These are phyloP conservation scores for Discostella pseudostelligera DNA, from an alignment of 108 stramenopile genomes.

Conservation along the genomic window DNA sequence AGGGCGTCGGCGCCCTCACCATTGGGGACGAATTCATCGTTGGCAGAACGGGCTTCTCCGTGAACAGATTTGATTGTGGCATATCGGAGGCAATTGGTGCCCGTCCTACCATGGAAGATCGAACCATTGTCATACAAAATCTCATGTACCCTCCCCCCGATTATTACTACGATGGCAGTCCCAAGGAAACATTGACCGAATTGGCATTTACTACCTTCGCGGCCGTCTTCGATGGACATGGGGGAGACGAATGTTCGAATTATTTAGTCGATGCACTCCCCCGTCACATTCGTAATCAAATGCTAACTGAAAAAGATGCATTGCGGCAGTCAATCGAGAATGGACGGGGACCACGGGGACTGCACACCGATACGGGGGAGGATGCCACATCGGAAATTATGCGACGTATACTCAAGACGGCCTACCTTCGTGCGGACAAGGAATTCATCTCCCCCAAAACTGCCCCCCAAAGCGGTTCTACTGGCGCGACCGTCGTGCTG, in stretches of 20 bases:
- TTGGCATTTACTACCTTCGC: slow-evolving; percentile 90
- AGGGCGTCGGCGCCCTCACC: slow-evolving; percentile 76
- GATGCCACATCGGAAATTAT: slow-evolving; percentile 88
- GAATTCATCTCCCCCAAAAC: slow-evolving; percentile 88
- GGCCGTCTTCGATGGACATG: slow-evolving; percentile 97
- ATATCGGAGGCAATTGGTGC: slow-evolving; percentile 93
- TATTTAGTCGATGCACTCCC: slow-evolving; percentile 88
- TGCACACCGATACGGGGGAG: slow-evolving; percentile 74
- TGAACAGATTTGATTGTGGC: slow-evolving; percentile 97
- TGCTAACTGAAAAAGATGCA: slow-evolving; percentile 73
- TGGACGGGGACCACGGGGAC: slow-evolving; percentile 57
- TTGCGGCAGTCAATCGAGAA: slow-evolving; percentile 75
- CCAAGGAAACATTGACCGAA: slow-evolving; percentile 76
- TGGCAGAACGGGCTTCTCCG: slow-evolving; percentile 95
- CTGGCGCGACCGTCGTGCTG: slow-evolving; percentile 89
- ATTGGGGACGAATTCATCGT: slow-evolving; percentile 95
- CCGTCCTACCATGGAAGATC: slow-evolving; percentile 94
- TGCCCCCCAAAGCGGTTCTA: slow-evolving; percentile 91
- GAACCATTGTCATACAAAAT: slow-evolving; percentile 83
- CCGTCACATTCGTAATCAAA: slow-evolving; percentile 73
- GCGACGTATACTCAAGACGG: slow-evolving; percentile 81
- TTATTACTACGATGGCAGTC: slow-evolving; percentile 81
- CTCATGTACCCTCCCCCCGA: slow-evolving; percentile 80
- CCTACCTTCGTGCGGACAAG: slow-evolving; percentile 90
- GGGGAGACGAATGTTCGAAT: slow-evolving; percentile 91